Evolutionary conservation across 208 protist species (phyloP).

Genomic region (Acanthamoeba divionensis): DNA sequence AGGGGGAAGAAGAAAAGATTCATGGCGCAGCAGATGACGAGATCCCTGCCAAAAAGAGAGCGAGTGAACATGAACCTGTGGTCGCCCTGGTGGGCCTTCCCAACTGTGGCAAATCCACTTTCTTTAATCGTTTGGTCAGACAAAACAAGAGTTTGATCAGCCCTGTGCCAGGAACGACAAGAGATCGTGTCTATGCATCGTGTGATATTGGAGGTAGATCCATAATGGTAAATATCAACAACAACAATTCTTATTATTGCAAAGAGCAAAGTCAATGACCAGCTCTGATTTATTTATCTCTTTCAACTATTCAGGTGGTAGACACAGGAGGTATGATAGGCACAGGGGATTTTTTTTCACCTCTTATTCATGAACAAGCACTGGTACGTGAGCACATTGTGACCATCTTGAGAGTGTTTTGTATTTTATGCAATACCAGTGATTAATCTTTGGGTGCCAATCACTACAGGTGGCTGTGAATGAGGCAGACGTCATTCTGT

Average conservation of each 20-base stretch:
- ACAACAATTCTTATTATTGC: neutral
- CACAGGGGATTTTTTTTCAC: slow-evolving; percentile 26
- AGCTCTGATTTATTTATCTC: neutral
- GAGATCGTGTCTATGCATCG: slow-evolving; percentile 17
- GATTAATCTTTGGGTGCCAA: no score
- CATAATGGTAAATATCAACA: neutral
- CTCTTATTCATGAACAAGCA: slow-evolving; percentile 22
- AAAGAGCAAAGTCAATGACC: no score
- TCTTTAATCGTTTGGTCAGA: slow-evolving; percentile 1
- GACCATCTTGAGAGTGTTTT: no score
- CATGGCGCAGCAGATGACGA: no score
- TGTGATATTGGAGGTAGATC: neutral
- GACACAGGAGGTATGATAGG: slow-evolving; percentile 44
- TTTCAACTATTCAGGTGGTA: neutral
- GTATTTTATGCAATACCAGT: no score
- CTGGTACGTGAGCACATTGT: no score
- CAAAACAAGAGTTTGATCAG: slow-evolving; percentile 40
- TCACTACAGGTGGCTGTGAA: slow-evolving; percentile 46
- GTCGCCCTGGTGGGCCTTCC: slow-evolving; percentile 9
- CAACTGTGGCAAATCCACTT: slow-evolving; percentile 42
- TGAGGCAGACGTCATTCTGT: slow-evolving; percentile 46
- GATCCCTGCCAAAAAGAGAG: no score
- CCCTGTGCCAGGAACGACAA: neutral
- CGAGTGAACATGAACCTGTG: neutral
- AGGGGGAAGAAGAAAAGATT: no score